Evolutionary conservation across 306 rosid species (phyloP), one percentile per base, ranked within the genome.

Genomic region (Myrica gale): DNA sequence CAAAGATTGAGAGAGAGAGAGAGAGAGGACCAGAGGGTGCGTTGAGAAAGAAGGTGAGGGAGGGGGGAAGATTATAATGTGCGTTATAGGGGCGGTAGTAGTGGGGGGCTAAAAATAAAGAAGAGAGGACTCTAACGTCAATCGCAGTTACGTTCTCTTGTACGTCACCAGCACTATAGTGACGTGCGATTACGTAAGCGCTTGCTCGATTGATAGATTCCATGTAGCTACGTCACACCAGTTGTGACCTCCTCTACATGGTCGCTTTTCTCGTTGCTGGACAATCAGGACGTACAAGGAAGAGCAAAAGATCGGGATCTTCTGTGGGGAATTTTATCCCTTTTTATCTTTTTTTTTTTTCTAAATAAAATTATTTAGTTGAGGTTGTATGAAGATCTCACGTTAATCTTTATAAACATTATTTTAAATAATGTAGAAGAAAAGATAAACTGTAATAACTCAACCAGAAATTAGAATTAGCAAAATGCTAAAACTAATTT

Each of bases 51-150:
- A 21, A 7, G 66, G 15, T n/a, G 13, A 9, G 6, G 32, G 60
- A 4, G 7, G 37, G 12, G 73, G 23, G 48, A 10, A 11, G 75
- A 15, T 15, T 6, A 9, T 69, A n/a, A 54, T 3, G 60, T 57
- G 72, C 21, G 70, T 39, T 17, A 23, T 4, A 17, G 26, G 48
- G 48, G 68, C 17, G 75, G 72, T 56, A 9, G 32, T 48, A 13
- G 21, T 48, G 46, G 72, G 80, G 63, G 41, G 75, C 74, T 48
- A 81, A 73, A 68, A 78, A 74, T 76, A 2, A 76, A 71, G 82
- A 13, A 20, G 72, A 10, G 80, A 46, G 74, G 87, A 85, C 75
- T 76, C 71, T 63, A 82, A 69, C 96, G 97, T 91, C 94, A 90
- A 91, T 87, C 87, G 82, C 71, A 47, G 91, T 82, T 75, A 85